Percentiles rank a stretch among this genome's conserved stretches.
Conservation (phyloP, 2,329 filamentous ascomycete genomes). For the Ascochyta pisi region DNA sequence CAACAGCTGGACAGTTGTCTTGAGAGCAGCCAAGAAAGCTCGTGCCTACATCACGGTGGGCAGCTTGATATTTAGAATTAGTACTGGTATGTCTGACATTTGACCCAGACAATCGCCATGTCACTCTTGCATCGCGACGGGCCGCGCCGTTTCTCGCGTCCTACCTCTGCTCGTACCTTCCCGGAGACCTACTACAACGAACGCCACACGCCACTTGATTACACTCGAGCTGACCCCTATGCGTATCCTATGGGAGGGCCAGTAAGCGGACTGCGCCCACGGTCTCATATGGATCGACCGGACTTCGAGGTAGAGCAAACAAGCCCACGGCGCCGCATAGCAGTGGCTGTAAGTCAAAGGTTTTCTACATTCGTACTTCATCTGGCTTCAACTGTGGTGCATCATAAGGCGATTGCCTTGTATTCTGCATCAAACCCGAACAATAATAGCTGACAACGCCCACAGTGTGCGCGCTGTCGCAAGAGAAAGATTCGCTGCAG, state of each 20-base stretch:
- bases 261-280: slow-evolving; percentile 22
- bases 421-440: too few species aligned
- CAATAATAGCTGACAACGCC: background rate
- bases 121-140: slow-evolving; percentile 25
- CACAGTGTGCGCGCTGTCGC: slow-evolving; percentile 84
- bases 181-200: slow-evolving; percentile 27
- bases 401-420: background rate
- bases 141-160: slow-evolving; percentile 25
- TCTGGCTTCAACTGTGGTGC: too few species aligned
- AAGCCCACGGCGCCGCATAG: slow-evolving; percentile 59
- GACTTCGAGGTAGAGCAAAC: slow-evolving; percentile 40
- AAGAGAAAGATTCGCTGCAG: slow-evolving; percentile 96
- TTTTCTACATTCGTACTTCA: background rate
- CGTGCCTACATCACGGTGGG: background rate
- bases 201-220: slow-evolving; percentile 31
- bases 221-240: slow-evolving; percentile 33
- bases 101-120: slow-evolving; percentile 9
- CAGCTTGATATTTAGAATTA: background rate
- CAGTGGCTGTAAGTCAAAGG: slow-evolving; percentile 44
- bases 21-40: background rate
- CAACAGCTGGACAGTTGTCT: background rate
- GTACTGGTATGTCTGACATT: background rate
- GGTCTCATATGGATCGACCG: slow-evolving; percentile 20
- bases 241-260: slow-evolving; percentile 34
- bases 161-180: slow-evolving; percentile 17